A percentile compares a stretch with the other conserved stretches of the same genome.
Conservation (phyloP, 306 rosid genomes). For the Inga laurina region DNA sequence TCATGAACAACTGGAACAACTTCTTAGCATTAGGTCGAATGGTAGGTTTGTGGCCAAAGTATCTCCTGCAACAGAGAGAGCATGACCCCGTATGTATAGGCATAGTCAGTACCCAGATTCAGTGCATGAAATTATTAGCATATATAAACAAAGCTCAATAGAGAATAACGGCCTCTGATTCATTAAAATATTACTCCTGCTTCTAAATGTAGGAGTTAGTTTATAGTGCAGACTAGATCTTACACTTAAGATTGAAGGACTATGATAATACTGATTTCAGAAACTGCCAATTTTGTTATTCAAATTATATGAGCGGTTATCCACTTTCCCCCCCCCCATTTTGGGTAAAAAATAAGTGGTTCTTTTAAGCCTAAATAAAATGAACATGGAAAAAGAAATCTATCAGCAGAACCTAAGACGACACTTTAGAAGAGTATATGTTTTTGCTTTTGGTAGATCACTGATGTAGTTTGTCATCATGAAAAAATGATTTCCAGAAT, state of each 20-base stretch:
- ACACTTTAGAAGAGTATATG: background rate
- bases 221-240: too few relatives aligned
- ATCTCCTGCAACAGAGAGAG: conserved; percentile 63
- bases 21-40: conserved; percentile 85
- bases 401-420: background rate
- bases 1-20: conserved; percentile 53
- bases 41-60: conserved; percentile 87
- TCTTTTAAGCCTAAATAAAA: background rate
- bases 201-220: too few relatives aligned
- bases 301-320: background rate
- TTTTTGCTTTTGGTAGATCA: background rate
- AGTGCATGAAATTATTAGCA: background rate
- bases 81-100: background rate
- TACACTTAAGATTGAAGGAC: too few relatives aligned
- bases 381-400: background rate
- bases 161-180: conserved; percentile 8
- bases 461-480: background rate
- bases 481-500: background rate
- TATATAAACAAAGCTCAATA: background rate
- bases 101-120: conserved; percentile 10
- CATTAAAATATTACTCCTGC: background rate
- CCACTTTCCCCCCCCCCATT: too few relatives aligned
- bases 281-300: background rate
- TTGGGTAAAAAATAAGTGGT: background rate
- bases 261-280: too few relatives aligned